These are phyloP conservation scores for Phytophthora citricola DNA, from an alignment of 352 stramenopile species.

Conservation along the genomic window DNA sequence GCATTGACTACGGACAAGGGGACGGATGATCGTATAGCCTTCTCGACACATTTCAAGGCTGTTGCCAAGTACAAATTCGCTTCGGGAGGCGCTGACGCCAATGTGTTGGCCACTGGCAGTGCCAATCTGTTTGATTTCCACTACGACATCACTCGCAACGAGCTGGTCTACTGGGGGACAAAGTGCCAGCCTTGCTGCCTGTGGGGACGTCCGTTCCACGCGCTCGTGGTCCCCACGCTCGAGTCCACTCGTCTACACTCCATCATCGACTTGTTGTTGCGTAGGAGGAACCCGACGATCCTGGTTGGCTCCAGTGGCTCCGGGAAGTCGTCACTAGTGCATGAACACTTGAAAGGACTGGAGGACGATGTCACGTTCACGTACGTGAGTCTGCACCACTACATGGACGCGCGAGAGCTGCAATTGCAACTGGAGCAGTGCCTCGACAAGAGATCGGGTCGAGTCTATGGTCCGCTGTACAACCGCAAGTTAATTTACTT, in stretches of 20 bases:
- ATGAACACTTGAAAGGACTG: conserved; percentile 73
- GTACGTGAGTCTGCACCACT: conserved; percentile 87
- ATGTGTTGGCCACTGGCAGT: conserved; percentile 21
- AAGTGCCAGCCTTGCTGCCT: conserved; percentile 43
- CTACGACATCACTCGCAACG: conserved; percentile 75
- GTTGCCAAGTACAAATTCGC: conserved; percentile 81
- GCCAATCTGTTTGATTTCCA: conserved; percentile 82
- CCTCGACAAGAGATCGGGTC: conserved; percentile 89
- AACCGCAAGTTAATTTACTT: conserved; percentile 90
- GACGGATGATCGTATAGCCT: conserved; percentile 63
- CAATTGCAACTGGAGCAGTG: conserved; percentile 82
- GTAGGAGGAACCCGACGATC: conserved; percentile 58
- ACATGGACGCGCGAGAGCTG: conserved; percentile 83
- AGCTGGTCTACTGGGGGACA: conserved; percentile 84
- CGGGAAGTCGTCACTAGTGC: conserved; percentile 84
- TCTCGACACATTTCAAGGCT: conserved; percentile 64
- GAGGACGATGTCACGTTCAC: conserved; percentile 67
- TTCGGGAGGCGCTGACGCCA: conserved; percentile 17
- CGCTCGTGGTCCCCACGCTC: conserved; percentile 79
- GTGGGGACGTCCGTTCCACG: conserved; percentile 60
- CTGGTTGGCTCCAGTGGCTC: conserved; percentile 85
- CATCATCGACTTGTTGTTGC: conserved; percentile 66
- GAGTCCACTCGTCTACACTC: conserved; percentile 77
- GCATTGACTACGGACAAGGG: conserved; percentile 89
- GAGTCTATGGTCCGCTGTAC: conserved; percentile 83